A percentile compares a stretch with the other conserved stretches of the same genome.
Evolutionary conservation across 495 filamentous ascomycete genomes (phyloP).

Genomic region (Ascodesmis nigricans): DNA sequence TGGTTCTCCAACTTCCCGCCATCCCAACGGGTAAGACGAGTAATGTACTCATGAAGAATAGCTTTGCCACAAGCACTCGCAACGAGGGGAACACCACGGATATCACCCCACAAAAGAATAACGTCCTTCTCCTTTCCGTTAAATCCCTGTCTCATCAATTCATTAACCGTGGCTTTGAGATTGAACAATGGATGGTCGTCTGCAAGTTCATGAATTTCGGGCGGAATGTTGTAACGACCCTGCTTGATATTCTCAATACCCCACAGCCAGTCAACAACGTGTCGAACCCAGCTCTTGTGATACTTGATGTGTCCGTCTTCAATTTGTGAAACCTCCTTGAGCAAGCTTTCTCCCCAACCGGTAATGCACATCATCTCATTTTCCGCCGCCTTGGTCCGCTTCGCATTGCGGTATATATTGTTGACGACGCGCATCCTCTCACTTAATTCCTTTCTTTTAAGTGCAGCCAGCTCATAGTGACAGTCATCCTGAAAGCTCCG

Average conservation of each 20-base stretch:
- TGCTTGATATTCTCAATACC: neutral
- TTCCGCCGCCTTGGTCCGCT: too few relatives aligned
- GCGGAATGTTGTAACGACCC: neutral
- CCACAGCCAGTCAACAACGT: slow-evolving; percentile 5
- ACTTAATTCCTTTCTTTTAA: too few relatives aligned
- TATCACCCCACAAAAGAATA: neutral
- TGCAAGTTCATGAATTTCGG: neutral
- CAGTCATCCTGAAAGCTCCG: too few relatives aligned
- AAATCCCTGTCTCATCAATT: slow-evolving; percentile 2
- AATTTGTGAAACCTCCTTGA: slow-evolving; percentile 3
- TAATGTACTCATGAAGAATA: slow-evolving; percentile 3
- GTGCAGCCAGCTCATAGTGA: too few relatives aligned
- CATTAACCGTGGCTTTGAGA: slow-evolving; percentile 2
- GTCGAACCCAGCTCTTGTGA: slow-evolving; percentile 3
- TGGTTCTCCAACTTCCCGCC: neutral
- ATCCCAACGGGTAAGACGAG: slow-evolving; percentile 2
- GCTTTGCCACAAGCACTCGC: slow-evolving; percentile 1
- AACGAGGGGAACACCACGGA: neutral
- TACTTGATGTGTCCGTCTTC: neutral
- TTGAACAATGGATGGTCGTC: slow-evolving; percentile 6
- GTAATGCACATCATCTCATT: slow-evolving; percentile 3
- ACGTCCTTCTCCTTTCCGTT: slow-evolving; percentile 5
- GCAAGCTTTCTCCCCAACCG: slow-evolving; percentile 3
- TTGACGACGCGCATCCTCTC: too few relatives aligned
- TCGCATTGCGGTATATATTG: too few relatives aligned